These are phyloP conservation scores for Westerdykella sp. DNA, from an alignment of 2,329 filamentous ascomycete genomes.

Conservation along the genomic window DNA sequence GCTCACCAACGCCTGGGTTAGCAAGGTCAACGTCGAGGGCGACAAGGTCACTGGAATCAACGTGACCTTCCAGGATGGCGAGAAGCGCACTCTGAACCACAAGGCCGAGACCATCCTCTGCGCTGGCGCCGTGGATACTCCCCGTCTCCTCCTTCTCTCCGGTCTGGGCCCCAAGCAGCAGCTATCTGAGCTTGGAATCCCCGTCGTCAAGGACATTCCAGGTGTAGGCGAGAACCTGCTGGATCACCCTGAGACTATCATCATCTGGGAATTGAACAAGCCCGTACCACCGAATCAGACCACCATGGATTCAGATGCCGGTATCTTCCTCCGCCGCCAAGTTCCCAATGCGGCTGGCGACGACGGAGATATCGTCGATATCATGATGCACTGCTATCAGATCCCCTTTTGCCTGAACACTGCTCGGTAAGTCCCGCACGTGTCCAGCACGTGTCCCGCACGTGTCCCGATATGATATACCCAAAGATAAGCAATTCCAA, in stretches of 20 bases:
- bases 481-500: not conserved
- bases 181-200: constrained; percentile 42
- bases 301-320: constrained; percentile 86
- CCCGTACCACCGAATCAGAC: constrained; percentile 74
- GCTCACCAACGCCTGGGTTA: constrained; percentile 83
- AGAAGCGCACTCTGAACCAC: constrained; percentile 51
- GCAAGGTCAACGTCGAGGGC: constrained; percentile 66
- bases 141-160: constrained; percentile 55
- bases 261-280: constrained; percentile 73
- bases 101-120: constrained; percentile 73
- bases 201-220: constrained; percentile 54
- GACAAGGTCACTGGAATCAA: constrained; percentile 68
- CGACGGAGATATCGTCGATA: constrained; percentile 71
- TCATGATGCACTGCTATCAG: constrained; percentile 98
- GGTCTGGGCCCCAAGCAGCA: constrained; percentile 46
- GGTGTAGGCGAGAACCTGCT: constrained; percentile 60
- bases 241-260: constrained; percentile 61
- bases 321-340: constrained; percentile 80
- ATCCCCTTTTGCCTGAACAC: constrained; percentile 90
- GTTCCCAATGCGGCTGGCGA: constrained; percentile 58
- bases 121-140: constrained; percentile 76
- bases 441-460: not conserved
- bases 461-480: too few relatives aligned
- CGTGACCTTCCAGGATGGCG: constrained; percentile 57
- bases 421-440: constrained; percentile 48